phyloP scores from a whole-genome alignment of 164 flowering plant genomes.

The Nymphaea colorata region DNA sequence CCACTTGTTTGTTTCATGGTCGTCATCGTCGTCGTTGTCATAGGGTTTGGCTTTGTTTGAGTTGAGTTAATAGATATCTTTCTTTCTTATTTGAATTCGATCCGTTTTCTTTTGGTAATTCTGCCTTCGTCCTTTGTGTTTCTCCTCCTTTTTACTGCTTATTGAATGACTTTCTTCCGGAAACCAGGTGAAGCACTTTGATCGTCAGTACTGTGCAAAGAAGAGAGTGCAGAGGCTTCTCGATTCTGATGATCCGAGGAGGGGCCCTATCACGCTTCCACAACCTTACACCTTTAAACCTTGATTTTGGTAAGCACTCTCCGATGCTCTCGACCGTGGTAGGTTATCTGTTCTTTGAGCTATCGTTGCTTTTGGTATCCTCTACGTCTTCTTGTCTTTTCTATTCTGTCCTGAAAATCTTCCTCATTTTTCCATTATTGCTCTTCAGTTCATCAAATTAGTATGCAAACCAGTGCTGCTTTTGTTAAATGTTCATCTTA shows the following conservation, averaged over 20 bases:
- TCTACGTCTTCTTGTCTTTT: too few species aligned
- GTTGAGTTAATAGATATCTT: neutral
- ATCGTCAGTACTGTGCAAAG: slow-evolving; percentile 58
- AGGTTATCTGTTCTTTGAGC: neutral
- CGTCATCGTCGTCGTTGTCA: too few species aligned
- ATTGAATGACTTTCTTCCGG: neutral
- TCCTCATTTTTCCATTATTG: too few species aligned
- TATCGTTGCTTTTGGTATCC: too few species aligned
- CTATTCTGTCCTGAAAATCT: too few species aligned
- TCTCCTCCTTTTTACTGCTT: neutral
- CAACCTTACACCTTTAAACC: slow-evolving; percentile 63
- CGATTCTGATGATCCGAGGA: slow-evolving; percentile 55
- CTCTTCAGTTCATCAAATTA: too few species aligned
- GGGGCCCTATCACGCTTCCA: slow-evolving; percentile 82
- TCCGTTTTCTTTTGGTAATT: too few species aligned
- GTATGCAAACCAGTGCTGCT: too few species aligned
- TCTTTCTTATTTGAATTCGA: too few species aligned
- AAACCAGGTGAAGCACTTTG: slow-evolving; percentile 88
- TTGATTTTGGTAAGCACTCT: neutral
- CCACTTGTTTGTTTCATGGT: neutral
- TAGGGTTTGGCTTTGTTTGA: neutral
- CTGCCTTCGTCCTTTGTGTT: too few species aligned
- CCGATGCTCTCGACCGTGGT: neutral
- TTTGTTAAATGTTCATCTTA: too few species aligned
- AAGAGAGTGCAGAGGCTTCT: slow-evolving; percentile 66